Evolutionary conservation across 345 rosid species (phyloP).

Genomic region (Iberis pinnata): DNA sequence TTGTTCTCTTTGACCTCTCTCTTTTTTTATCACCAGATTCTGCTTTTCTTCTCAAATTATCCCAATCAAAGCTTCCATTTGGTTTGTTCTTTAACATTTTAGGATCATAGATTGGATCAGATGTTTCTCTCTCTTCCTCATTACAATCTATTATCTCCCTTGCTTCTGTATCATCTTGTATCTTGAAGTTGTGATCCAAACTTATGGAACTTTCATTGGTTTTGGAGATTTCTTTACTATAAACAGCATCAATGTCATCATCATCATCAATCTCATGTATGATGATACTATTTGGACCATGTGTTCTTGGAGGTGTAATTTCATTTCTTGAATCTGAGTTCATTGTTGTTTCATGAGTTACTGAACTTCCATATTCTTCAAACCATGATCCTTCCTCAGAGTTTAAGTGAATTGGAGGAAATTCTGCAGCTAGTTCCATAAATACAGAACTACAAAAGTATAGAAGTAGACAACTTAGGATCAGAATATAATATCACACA

Average conservation of each 20-base stretch:
- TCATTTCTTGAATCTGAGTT: slow-evolving; percentile 36
- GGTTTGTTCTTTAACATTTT: slow-evolving; percentile 40
- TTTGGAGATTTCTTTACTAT: slow-evolving; percentile 37
- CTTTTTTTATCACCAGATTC: slow-evolving; percentile 37
- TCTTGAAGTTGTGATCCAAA: slow-evolving; percentile 12
- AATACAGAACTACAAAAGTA: slow-evolving; percentile 61
- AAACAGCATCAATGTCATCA: slow-evolving; percentile 32
- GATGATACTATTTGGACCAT: slow-evolving; percentile 43
- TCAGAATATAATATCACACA: too few species aligned
- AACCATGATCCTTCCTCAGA: slow-evolving; percentile 22
- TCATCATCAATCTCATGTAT: slow-evolving; percentile 32
- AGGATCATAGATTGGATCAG: too few species aligned
- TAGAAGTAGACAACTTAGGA: slow-evolving; percentile 8
- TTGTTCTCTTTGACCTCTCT: slow-evolving; percentile 43
- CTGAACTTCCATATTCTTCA: slow-evolving; percentile 37
- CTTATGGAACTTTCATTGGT: slow-evolving; percentile 14
- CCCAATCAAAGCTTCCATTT: slow-evolving; percentile 60
- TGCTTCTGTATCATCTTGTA: neutral
- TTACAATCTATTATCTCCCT: neutral
- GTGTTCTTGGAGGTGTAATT: slow-evolving; percentile 25
- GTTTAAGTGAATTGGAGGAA: slow-evolving; percentile 43
- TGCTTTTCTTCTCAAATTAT: slow-evolving; percentile 47
- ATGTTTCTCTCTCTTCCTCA: neutral
- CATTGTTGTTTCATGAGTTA: slow-evolving; percentile 31
- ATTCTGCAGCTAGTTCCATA: slow-evolving; percentile 74